Conservation (phyloP, 2,329 filamentous ascomycete genomes). For the Calonectria ilicicola region DNA sequence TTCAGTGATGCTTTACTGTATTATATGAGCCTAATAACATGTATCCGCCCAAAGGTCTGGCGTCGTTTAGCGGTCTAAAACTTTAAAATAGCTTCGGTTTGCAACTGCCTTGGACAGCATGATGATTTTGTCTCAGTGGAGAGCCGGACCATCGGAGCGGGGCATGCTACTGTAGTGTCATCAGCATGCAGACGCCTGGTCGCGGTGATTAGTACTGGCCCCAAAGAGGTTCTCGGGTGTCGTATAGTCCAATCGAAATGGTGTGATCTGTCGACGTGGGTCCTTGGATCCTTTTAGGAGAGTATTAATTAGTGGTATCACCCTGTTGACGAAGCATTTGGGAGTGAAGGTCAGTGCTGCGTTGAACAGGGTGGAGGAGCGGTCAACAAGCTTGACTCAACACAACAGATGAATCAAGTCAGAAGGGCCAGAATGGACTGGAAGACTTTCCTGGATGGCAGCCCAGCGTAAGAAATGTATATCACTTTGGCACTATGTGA, state of each 20-base stretch:
- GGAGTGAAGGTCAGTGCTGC: neutral
- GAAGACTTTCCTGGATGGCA: neutral
- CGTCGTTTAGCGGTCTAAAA: neutral
- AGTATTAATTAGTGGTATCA: conserved; percentile 9
- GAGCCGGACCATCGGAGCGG: conserved; percentile 21
- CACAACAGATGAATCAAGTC: neutral
- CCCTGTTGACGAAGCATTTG: neutral
- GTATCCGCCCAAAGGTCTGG: neutral
- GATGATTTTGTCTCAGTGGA: conserved; percentile 26
- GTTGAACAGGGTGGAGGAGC: neutral
- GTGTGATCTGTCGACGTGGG: conserved; percentile 38
- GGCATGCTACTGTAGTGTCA: neutral
- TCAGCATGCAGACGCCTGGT: neutral
- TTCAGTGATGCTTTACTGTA: conserved; percentile 11
- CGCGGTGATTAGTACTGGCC: conserved; percentile 5
- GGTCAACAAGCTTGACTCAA: neutral
- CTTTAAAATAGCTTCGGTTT: neutral
- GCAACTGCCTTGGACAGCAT: neutral
- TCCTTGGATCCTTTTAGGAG: conserved; percentile 3
- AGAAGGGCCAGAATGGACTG: neutral
- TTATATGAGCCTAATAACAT: conserved; percentile 1
- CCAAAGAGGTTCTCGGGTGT: neutral
- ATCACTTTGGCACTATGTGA: too few species aligned
- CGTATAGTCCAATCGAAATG: conserved; percentile 39
- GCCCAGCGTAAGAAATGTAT: too few species aligned